phyloP scores from a whole-genome alignment of 2,329 filamentous ascomycete genomes.

The Colletotrichum kahawae region DNA sequence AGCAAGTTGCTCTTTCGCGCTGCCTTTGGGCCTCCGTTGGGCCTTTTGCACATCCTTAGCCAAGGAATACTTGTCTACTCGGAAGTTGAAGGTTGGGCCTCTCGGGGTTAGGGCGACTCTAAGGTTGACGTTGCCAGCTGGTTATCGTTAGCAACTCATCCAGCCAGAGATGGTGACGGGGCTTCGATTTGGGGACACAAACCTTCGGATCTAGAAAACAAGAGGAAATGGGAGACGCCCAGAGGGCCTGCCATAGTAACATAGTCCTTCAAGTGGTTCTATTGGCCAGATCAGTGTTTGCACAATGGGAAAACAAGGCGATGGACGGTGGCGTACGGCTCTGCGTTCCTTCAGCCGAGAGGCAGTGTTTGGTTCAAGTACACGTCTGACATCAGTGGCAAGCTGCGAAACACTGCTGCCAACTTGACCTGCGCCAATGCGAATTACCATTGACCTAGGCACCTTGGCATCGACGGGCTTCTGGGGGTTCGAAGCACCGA shows the following conservation, averaged over 20 bases:
- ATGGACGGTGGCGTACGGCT: constrained; percentile 43
- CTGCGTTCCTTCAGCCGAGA: constrained; percentile 86
- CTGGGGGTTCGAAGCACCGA: constrained; percentile 66
- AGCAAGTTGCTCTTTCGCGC: constrained; percentile 83
- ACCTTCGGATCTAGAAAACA: constrained; percentile 87
- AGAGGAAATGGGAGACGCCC: constrained; percentile 88
- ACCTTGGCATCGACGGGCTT: constrained; percentile 61
- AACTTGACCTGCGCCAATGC: constrained; percentile 92
- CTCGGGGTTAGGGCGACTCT: constrained; percentile 86
- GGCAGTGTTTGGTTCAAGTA: constrained; percentile 97
- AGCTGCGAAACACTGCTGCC: constrained; percentile 91
- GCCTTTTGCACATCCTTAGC: constrained; percentile 88
- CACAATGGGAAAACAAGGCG: background rate
- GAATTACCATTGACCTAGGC: constrained; percentile 98
- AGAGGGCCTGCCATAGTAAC: constrained; percentile 94
- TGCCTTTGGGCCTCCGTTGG: constrained; percentile 81
- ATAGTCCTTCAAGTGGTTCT: constrained; percentile 88
- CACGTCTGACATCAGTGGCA: constrained; percentile 85
- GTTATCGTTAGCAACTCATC: background rate
- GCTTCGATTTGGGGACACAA: background rate
- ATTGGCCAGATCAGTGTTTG: background rate
- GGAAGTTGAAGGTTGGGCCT: constrained; percentile 91
- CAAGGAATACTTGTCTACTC: constrained; percentile 92
- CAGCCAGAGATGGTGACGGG: background rate
- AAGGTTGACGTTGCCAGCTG: constrained; percentile 85